Evolutionary conservation across 345 rosid genomes (phyloP).

Genomic region (Camelina laxa): DNA sequence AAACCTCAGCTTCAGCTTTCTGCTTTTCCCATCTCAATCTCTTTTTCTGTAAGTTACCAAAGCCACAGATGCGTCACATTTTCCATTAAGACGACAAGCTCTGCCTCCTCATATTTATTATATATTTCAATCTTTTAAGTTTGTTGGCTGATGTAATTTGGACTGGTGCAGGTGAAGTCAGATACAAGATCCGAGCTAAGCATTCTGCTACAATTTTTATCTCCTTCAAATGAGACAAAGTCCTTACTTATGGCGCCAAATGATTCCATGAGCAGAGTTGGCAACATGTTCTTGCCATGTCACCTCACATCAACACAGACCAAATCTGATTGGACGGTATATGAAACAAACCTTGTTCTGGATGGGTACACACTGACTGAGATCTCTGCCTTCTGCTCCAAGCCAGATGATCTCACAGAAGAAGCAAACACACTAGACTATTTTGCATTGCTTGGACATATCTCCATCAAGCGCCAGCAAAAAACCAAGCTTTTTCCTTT

Average conservation of each 20-base stretch:
- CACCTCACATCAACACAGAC: conserved; percentile 38
- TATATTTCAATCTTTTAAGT: background rate
- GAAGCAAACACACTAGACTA: conserved; percentile 43
- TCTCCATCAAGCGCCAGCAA: conserved; percentile 45
- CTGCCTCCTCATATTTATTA: background rate
- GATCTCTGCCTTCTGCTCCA: conserved; percentile 66
- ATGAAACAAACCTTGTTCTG: conserved; percentile 52
- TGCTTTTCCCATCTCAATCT: conserved; percentile 50
- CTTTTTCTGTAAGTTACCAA: conserved; percentile 64
- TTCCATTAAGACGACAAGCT: background rate
- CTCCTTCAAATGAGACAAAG: conserved; percentile 46
- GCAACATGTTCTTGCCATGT: conserved; percentile 49
- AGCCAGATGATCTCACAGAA: conserved; percentile 37
- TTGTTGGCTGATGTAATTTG: background rate
- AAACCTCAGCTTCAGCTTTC: conserved; percentile 57
- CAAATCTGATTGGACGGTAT: conserved; percentile 53
- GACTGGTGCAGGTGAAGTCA: conserved; percentile 63
- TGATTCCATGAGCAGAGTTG: conserved; percentile 46
- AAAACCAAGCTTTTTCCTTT: conserved; percentile 53
- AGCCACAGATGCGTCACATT: background rate
- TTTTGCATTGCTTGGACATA: conserved; percentile 68
- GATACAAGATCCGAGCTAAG: conserved; percentile 60
- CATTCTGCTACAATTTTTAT: conserved; percentile 58
- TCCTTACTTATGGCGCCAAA: conserved; percentile 57
- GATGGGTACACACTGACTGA: conserved; percentile 57